These are phyloP conservation scores for Backusella circina DNA, from an alignment of 192 early-diverging fungal genomes.

Conservation along the genomic window DNA sequence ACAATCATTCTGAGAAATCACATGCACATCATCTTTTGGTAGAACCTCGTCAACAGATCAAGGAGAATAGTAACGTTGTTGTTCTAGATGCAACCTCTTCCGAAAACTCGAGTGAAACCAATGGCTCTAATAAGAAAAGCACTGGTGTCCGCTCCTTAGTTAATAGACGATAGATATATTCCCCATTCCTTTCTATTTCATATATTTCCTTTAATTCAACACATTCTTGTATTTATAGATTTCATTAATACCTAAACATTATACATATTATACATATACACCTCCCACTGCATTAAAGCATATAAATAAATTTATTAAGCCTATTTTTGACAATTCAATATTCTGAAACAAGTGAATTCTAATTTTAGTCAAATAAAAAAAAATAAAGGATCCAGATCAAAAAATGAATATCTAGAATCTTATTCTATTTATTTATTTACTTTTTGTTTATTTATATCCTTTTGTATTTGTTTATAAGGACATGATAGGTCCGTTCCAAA, in stretches of 20 bases:
- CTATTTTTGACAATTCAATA: not conserved
- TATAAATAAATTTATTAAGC: not conserved
- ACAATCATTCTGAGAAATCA: not conserved
- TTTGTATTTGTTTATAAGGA: not conserved
- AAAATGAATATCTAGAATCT: not conserved
- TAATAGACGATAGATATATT: not conserved
- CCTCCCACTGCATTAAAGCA: not conserved
- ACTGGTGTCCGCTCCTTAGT: not conserved
- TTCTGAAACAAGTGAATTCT: not conserved
- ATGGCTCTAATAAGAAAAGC: not conserved
- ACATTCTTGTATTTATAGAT: conserved; percentile 1
- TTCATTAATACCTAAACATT: conserved; percentile 1
- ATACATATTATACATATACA: not conserved
- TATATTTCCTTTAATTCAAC: not conserved
- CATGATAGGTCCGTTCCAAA: not conserved
- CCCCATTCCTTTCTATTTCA: not conserved
- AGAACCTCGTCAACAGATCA: conserved; percentile 8
- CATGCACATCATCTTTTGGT: conserved; percentile 35
- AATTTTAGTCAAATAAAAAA: not conserved
- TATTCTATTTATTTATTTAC: not conserved
- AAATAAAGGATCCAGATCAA: not conserved
- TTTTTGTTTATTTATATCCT: not conserved
- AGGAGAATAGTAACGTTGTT: conserved; percentile 16
- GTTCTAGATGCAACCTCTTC: conserved; percentile 3
- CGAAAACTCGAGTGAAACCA: not conserved